These are phyloP conservation scores for Endocarpon pusillum DNA, from an alignment of 495 filamentous ascomycete genomes.

Conservation along the genomic window DNA sequence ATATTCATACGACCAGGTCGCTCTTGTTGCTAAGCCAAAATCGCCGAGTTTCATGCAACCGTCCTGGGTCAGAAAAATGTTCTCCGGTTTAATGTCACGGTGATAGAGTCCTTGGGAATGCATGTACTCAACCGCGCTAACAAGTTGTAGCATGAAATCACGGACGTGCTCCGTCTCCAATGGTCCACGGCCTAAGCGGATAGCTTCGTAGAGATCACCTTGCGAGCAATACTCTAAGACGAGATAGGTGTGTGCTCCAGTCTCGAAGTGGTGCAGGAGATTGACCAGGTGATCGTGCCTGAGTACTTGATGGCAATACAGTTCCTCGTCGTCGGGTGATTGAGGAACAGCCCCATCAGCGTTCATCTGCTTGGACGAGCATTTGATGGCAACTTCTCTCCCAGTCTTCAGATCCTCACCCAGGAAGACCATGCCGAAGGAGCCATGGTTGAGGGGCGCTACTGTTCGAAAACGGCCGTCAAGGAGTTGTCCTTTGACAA, in stretches of 20 bases:
- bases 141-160: conserved; percentile 87
- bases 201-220: conserved; percentile 94
- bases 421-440: conserved; percentile 94
- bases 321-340: conserved; percentile 72
- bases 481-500: conserved; percentile 54
- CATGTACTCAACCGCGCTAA: conserved; percentile 80
- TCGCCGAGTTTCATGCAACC: conserved; percentile 93
- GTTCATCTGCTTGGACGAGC: conserved; percentile 58
- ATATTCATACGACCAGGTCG: conserved; percentile 73
- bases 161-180: conserved; percentile 91
- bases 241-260: conserved; percentile 71
- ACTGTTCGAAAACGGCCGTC: conserved; percentile 79
- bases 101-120: conserved; percentile 85
- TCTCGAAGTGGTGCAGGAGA: conserved; percentile 80
- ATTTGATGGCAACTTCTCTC: conserved; percentile 82
- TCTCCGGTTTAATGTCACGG: conserved; percentile 98
- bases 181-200: conserved; percentile 71
- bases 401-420: conserved; percentile 61
- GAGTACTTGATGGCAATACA: conserved; percentile 62
- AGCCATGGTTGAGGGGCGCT: conserved; percentile 92
- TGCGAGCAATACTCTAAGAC: conserved; percentile 93
- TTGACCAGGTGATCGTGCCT: conserved; percentile 91
- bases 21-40: conserved; percentile 78
- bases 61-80: conserved; percentile 79
- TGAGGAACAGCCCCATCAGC: conserved; percentile 35